Percentiles rank a stretch among this genome's conserved stretches.
phyloP scores from a whole-genome alignment of 257 asterid species.

The Fraxinus quadrangulata region DNA sequence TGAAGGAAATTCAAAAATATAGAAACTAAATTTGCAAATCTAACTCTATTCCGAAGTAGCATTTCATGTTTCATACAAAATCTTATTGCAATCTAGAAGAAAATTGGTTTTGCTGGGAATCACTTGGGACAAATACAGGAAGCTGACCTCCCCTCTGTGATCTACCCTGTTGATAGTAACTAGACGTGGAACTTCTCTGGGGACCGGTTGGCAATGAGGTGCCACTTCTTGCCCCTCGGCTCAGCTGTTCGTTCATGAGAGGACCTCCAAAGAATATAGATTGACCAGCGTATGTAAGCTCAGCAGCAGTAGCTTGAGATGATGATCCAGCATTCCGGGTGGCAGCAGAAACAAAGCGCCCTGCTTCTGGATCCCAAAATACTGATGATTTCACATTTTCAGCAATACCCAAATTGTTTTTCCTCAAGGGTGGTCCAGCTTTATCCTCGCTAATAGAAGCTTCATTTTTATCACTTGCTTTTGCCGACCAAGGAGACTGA shows the following conservation, averaged over 20 bases:
- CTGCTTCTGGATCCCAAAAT: constrained; percentile 86
- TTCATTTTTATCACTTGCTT: constrained; percentile 33
- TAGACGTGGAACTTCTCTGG: constrained; percentile 49
- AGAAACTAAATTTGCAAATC: constrained; percentile 23
- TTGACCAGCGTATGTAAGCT: constrained; percentile 82
- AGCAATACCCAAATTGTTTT: constrained; percentile 30
- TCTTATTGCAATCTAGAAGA: constrained; percentile 45
- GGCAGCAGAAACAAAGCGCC: constrained; percentile 64
- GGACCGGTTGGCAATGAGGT: constrained; percentile 29
- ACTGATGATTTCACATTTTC: constrained; percentile 64
- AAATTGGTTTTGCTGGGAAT: constrained; percentile 67
- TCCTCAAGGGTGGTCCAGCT: constrained; percentile 39
- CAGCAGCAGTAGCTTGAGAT: constrained; percentile 56
- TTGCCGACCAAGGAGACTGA: constrained; percentile 58
- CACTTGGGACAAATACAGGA: constrained; percentile 91
- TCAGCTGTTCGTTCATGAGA: constrained; percentile 52
- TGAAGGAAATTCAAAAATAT: neutral
- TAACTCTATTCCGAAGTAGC: constrained; percentile 22
- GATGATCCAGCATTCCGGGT: constrained; percentile 52
- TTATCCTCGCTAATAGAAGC: constrained; percentile 18
- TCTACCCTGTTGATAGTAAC: constrained; percentile 81
- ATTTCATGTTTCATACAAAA: constrained; percentile 23
- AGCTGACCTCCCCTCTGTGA: constrained; percentile 90
- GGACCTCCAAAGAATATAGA: constrained; percentile 94
- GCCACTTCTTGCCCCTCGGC: constrained; percentile 45